Evolutionary conservation across 495 filamentous ascomycete genomes (phyloP).

Genomic region (Penicillium arizonense): DNA sequence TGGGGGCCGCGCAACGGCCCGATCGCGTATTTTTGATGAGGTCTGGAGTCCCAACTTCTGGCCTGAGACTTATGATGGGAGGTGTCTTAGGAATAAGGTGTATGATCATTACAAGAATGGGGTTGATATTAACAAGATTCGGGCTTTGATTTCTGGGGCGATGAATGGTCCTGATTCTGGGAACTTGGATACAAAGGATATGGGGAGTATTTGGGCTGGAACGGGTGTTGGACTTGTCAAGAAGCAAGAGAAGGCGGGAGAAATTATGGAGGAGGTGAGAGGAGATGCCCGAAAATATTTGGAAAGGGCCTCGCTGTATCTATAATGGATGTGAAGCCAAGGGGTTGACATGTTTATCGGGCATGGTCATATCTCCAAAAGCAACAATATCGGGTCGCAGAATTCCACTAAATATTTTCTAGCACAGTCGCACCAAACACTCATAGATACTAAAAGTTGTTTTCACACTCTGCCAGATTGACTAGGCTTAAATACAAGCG

Average conservation of each 20-base stretch:
- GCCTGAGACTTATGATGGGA: constrained; percentile 59
- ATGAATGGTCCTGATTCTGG: constrained; percentile 5
- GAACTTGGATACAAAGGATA: constrained; percentile 37
- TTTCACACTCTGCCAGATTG: too few relatives aligned
- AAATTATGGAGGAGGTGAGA: constrained; percentile 27
- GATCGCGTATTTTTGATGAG: constrained; percentile 66
- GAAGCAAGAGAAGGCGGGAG: constrained; percentile 22
- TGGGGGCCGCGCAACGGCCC: constrained; percentile 60
- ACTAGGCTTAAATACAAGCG: too few relatives aligned
- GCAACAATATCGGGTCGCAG: too few relatives aligned
- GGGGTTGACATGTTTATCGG: too few relatives aligned
- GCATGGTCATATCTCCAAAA: too few relatives aligned
- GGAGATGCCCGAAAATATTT: background rate
- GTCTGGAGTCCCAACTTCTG: constrained; percentile 63
- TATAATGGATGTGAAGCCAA: background rate
- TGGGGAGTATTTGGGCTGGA: constrained; percentile 63
- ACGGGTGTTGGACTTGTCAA: constrained; percentile 40
- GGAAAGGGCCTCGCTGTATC: background rate
- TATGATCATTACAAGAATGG: constrained; percentile 44
- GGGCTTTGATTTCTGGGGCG: constrained; percentile 34
- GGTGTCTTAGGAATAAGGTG: constrained; percentile 63
- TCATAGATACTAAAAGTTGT: too few relatives aligned
- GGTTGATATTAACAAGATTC: constrained; percentile 50
- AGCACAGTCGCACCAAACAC: too few relatives aligned
- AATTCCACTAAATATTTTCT: too few relatives aligned